phyloP scores from a whole-genome alignment of 148 eudicot species.

The Euryodendron excelsum region DNA sequence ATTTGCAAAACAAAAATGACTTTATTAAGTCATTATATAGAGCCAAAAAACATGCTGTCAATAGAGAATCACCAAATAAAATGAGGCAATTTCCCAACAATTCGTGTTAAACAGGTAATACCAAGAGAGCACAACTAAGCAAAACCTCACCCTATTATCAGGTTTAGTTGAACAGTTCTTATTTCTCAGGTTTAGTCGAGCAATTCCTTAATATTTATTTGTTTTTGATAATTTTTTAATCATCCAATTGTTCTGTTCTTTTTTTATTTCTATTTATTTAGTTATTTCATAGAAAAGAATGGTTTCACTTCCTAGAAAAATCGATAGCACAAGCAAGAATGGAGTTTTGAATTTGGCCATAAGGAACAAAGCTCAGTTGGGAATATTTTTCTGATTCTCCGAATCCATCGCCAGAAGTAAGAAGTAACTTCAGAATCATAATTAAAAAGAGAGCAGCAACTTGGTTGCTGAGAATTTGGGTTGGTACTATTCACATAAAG shows the following conservation, averaged over 20 bases:
- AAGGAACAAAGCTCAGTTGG: background rate
- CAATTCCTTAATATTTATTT: no score
- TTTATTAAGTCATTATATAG: background rate
- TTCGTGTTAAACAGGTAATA: background rate
- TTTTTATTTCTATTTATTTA: no score
- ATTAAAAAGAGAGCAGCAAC: background rate
- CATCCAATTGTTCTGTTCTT: no score
- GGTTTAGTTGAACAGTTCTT: background rate
- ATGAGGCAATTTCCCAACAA: background rate
- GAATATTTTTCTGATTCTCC: background rate
- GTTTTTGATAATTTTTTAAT: no score
- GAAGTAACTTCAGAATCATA: background rate
- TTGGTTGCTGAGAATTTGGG: background rate
- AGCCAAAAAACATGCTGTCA: background rate
- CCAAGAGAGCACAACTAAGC: background rate
- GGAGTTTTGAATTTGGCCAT: background rate
- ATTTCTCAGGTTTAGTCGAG: background rate
- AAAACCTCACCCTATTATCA: conserved; percentile 7
- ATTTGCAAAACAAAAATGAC: background rate
- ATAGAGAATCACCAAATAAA: background rate
- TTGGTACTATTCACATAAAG: background rate
- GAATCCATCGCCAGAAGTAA: background rate
- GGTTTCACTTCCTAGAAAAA: background rate
- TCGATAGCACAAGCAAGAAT: background rate
- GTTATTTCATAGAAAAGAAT: background rate